Evolutionary conservation across 108 stramenopile species (phyloP).

Genomic region (Nitzschia putrida): DNA sequence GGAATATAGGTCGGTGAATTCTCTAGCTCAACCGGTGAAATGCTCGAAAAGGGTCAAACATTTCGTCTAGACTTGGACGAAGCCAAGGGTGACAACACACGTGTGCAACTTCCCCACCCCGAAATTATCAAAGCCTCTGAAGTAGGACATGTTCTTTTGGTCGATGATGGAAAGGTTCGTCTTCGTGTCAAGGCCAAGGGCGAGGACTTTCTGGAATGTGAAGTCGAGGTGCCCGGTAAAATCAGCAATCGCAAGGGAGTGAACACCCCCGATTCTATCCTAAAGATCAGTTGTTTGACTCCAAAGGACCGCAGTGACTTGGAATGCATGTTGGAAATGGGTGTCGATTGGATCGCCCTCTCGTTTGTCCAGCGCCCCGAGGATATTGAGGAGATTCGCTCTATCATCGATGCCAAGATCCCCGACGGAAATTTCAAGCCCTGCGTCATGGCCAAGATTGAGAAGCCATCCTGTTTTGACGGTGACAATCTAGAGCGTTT

Average conservation of each 20-base stretch:
- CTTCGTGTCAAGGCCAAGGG: slow-evolving; percentile 81
- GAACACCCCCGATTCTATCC: slow-evolving; percentile 90
- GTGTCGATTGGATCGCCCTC: slow-evolving; percentile 95
- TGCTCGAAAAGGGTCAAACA: slow-evolving; percentile 72
- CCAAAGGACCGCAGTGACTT: slow-evolving; percentile 91
- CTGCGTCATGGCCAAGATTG: slow-evolving; percentile 94
- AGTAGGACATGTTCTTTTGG: slow-evolving; percentile 85
- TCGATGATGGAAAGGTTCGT: slow-evolving; percentile 96
- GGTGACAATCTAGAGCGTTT: slow-evolving; percentile 77
- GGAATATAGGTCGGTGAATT: slow-evolving; percentile 72
- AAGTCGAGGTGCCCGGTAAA: slow-evolving; percentile 84
- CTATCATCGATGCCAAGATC: slow-evolving; percentile 68
- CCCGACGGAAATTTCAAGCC: slow-evolving; percentile 66
- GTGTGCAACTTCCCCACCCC: slow-evolving; percentile 91
- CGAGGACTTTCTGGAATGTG: slow-evolving; percentile 80
- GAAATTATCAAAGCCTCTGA: slow-evolving; percentile 90
- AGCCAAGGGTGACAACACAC: slow-evolving; percentile 75
- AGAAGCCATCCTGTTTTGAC: slow-evolving; percentile 90
- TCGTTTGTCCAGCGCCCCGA: slow-evolving; percentile 92
- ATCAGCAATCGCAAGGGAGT: slow-evolving; percentile 93
- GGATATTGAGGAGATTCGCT: slow-evolving; percentile 87
- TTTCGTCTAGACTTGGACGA: slow-evolving; percentile 90
- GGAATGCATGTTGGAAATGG: slow-evolving; percentile 63
- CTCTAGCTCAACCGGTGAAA: slow-evolving; percentile 68
- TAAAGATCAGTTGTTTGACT: slow-evolving; percentile 91